Conservation (phyloP, 2,329 filamentous ascomycete genomes). For the Diplodia sapinea region DNA sequence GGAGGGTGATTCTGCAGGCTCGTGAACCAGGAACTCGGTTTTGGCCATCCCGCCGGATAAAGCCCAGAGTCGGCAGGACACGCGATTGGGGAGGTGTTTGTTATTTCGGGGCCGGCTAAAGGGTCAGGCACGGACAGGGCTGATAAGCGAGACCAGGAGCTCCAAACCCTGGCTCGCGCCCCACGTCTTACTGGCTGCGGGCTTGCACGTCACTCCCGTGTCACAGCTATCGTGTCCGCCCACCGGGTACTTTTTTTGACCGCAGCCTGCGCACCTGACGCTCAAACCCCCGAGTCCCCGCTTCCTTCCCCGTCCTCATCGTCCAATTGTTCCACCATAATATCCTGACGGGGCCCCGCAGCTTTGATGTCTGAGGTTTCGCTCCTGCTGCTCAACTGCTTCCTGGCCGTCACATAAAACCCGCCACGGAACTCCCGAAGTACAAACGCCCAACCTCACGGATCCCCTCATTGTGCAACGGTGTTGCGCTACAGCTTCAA, state of each 20-base stretch:
- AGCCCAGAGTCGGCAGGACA: background rate
- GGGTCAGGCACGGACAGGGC: conserved; percentile 1
- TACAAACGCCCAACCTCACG: background rate
- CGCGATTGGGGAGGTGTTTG: background rate
- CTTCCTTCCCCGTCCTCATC: background rate
- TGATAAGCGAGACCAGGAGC: conserved; percentile 10
- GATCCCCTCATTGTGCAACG: background rate
- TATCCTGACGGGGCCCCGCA: conserved; percentile 8
- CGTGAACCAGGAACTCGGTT: background rate
- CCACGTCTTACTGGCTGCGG: conserved; percentile 4
- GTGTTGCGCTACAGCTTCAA: background rate
- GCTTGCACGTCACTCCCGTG: conserved; percentile 20
- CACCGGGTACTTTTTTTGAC: conserved; percentile 17
- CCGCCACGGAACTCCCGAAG: background rate
- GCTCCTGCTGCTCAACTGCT: conserved; percentile 14
- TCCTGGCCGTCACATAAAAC: conserved; percentile 25
- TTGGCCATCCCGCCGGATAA: conserved; percentile 9
- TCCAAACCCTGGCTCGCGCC: conserved; percentile 7
- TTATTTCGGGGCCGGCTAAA: conserved; percentile 13
- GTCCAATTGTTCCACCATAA: conserved; percentile 19
- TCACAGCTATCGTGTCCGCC: conserved; percentile 9
- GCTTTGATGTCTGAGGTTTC: conserved; percentile 23
- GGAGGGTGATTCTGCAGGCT: background rate
- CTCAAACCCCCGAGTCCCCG: background rate
- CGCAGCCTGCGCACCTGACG: conserved; percentile 14